Percentiles rank a stretch among this genome's conserved stretches.
phyloP scores from a whole-genome alignment of 331 rosid species.

The Malus hybrid region DNA sequence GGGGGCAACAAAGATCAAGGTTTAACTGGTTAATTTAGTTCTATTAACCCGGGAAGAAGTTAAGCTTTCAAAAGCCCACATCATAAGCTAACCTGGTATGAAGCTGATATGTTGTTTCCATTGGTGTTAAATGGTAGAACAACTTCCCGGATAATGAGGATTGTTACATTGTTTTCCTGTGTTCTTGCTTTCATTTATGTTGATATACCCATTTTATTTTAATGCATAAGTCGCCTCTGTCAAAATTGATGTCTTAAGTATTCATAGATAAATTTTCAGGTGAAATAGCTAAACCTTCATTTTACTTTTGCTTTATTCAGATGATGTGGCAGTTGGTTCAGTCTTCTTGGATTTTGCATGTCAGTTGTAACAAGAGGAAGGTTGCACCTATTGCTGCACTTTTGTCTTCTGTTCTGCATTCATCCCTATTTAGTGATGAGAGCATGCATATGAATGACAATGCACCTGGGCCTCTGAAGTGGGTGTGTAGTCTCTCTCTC shows the following conservation, averaged over 20 bases:
- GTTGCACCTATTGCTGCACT: slow-evolving; percentile 94
- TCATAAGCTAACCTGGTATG: neutral
- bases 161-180: neutral
- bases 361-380: slow-evolving; percentile 84
- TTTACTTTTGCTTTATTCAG: slow-evolving; percentile 35
- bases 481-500: slow-evolving; percentile 55
- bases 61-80: neutral
- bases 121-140: neutral
- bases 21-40: neutral
- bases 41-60: neutral
- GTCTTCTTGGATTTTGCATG: slow-evolving; percentile 89
- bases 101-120: neutral
- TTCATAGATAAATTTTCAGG: neutral
- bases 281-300: slow-evolving; percentile 2
- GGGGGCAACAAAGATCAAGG: neutral
- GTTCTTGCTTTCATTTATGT: neutral
- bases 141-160: neutral
- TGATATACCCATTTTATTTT: neutral
- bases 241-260: neutral
- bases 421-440: slow-evolving; percentile 65
- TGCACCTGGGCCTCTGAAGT: slow-evolving; percentile 81
- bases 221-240: neutral
- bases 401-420: slow-evolving; percentile 75
- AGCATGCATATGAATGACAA: slow-evolving; percentile 59
- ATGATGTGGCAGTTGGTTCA: slow-evolving; percentile 88